Evolutionary conservation across 805 yeast species (phyloP).

Genomic region (Saccharomycopsis javanensis): DNA sequence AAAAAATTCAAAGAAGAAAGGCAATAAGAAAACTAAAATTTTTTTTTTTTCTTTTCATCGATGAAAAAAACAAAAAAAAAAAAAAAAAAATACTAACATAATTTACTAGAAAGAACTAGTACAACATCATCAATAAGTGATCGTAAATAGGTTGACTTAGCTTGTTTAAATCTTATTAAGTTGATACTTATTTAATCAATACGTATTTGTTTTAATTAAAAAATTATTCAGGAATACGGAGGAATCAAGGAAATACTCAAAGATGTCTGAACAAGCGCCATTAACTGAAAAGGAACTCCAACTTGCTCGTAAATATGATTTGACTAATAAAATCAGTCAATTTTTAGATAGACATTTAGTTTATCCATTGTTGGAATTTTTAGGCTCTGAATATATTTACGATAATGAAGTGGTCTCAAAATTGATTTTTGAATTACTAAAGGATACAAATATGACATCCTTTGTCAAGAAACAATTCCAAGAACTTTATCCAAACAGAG

Average conservation of each 20-base stretch:
- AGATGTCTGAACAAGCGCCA: slow-evolving; percentile 15
- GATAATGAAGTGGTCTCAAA: slow-evolving; percentile 36
- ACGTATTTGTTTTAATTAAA: background rate
- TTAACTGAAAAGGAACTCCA: slow-evolving; percentile 28
- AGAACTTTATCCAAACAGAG: slow-evolving; percentile 31
- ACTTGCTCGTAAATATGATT: slow-evolving; percentile 41
- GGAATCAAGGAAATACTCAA: background rate
- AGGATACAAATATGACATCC: slow-evolving; percentile 48
- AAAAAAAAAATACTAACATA: background rate
- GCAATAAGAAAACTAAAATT: background rate
- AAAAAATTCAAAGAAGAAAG: background rate
- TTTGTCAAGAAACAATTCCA: slow-evolving; percentile 38
- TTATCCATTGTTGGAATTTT: slow-evolving; percentile 42
- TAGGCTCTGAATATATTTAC: slow-evolving; percentile 34
- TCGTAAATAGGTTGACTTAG: too few species aligned
- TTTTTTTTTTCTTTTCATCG: background rate
- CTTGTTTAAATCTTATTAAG: too few species aligned
- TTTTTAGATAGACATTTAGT: slow-evolving; percentile 55
- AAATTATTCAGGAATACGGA: background rate
- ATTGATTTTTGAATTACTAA: slow-evolving; percentile 42
- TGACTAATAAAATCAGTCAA: slow-evolving; percentile 44
- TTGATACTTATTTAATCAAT: background rate
- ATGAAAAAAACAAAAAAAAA: background rate
- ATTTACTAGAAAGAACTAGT: background rate
- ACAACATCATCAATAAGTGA: background rate